Evolutionary conservation across 768 basidiomycete species (phyloP).

Genomic region (Hygrocybe coccinea): DNA sequence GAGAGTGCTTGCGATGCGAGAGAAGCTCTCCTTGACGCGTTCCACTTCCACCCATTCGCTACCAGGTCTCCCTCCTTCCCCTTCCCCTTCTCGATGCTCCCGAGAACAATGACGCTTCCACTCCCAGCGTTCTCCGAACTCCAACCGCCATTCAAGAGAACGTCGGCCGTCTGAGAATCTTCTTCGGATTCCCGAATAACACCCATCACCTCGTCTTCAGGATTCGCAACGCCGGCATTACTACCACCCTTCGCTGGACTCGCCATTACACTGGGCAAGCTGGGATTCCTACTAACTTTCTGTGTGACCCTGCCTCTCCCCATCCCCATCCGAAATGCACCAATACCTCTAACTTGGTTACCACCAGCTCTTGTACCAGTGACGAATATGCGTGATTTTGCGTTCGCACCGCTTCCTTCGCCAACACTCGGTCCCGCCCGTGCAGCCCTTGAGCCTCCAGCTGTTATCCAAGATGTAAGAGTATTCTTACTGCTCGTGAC

Average conservation of each 20-base stretch:
- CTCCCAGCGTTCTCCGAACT: conserved; percentile 5
- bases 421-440: neutral
- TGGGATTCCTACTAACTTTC: conserved; percentile 45
- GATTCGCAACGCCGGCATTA: neutral
- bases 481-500: neutral
- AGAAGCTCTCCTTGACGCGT: conserved; percentile 52
- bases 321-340: conserved; percentile 20
- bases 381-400: conserved; percentile 23
- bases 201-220: conserved; percentile 16
- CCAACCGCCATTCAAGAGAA: neutral
- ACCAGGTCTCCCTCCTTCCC: conserved; percentile 25
- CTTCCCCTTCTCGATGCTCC: conserved; percentile 26
- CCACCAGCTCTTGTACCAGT: conserved; percentile 12
- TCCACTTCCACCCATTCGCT: conserved; percentile 23
- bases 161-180: neutral
- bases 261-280: conserved; percentile 42
- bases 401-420: no score
- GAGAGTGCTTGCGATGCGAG: conserved; percentile 57
- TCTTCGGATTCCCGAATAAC: neutral
- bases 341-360: neutral
- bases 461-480: conserved; percentile 12
- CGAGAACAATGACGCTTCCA: conserved; percentile 13
- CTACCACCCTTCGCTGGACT: conserved; percentile 46
- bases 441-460: conserved; percentile 4
- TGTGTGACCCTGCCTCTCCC: conserved; percentile 27